Evolutionary conservation across 768 basidiomycete genomes (phyloP), one percentile per base, ranked within the genome.

Genomic region (Cyclocybe cylindracea): DNA sequence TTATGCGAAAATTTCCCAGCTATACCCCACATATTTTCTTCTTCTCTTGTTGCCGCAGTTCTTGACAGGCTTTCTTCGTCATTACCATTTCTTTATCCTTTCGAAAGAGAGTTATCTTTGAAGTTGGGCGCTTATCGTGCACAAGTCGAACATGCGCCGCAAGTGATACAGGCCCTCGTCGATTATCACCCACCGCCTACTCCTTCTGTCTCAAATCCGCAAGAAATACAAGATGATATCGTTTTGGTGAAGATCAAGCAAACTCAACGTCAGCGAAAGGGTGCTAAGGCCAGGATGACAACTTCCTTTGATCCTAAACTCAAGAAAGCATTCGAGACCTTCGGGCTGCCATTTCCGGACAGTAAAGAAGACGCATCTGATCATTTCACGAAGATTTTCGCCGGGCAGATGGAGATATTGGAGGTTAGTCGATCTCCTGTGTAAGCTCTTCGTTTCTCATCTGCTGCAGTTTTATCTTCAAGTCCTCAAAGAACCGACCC

Each of bases 21-120:
- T 5, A 16, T 10, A 4, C 36, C 43, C 6, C 46, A 57, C 32
- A 14, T 18, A 7, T 57, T 45, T 39, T 16, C 31, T 35, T 41
- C 10, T 37, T 57, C 55, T n/a, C 29, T 46, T 41, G 39, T 44
- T 14, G 44, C 46, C 29, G 31, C 18, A 18, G 42, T 57, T 31
- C 47, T 57, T 11, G 44, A 52, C 14, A 53, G 47, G 18, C 51
- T 57, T 19, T 53, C 55, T 10, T n/a, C 48, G n/a, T 53, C 34
- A n/a, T 19, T 57, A 18, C 54, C 19, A 10, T 53, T 52, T 39
- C 32, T 24, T 6, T 49, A 41, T 46, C 10, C 37, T 24, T 57
- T 57, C 34, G 51, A 52, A 7, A 46, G 51, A 32, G 48, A 43
- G 7, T 14, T 24, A 14, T 16, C 34, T 14, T 19, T 38, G 7